phyloP scores from a whole-genome alignment of 148 eudicot genomes.

The Polygonum maritimum region DNA sequence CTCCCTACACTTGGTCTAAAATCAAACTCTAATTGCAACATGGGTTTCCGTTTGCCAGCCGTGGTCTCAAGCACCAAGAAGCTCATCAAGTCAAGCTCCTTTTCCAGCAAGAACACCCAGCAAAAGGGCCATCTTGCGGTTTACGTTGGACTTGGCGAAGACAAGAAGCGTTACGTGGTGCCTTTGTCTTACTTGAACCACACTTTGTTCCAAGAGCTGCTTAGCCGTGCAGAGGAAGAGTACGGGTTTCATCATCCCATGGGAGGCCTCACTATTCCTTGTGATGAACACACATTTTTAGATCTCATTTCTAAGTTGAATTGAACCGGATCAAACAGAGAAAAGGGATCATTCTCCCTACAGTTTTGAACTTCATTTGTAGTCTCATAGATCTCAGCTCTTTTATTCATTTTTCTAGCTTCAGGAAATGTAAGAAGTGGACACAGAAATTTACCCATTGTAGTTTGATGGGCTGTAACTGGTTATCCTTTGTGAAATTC shows the following conservation, averaged over 20 bases:
- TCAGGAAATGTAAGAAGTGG: background rate
- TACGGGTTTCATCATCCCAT: slow-evolving; percentile 53
- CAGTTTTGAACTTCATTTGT: background rate
- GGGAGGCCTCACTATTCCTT: slow-evolving; percentile 47
- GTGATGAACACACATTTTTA: slow-evolving; percentile 23
- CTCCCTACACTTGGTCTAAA: background rate
- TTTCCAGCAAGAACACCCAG: background rate
- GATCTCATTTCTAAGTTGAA: background rate
- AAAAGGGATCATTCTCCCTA: background rate
- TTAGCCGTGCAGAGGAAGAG: slow-evolving; percentile 47
- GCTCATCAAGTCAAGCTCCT: background rate
- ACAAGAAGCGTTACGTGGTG: slow-evolving; percentile 34
- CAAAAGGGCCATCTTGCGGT: slow-evolving; percentile 45
- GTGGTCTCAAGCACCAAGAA: slow-evolving; percentile 5
- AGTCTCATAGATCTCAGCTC: background rate
- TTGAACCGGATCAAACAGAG: background rate
- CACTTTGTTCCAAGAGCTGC: slow-evolving; percentile 40
- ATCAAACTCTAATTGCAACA: background rate
- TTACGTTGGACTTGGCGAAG: slow-evolving; percentile 35
- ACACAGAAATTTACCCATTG: background rate
- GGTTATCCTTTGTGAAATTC: background rate
- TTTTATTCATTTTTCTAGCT: background rate
- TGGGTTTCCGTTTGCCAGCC: background rate
- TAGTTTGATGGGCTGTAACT: background rate
- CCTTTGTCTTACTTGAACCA: slow-evolving; percentile 36